Base-by-base conservation (phyloP, 2,329 filamentous ascomycete species). In the Volutella citrinella region DNA sequence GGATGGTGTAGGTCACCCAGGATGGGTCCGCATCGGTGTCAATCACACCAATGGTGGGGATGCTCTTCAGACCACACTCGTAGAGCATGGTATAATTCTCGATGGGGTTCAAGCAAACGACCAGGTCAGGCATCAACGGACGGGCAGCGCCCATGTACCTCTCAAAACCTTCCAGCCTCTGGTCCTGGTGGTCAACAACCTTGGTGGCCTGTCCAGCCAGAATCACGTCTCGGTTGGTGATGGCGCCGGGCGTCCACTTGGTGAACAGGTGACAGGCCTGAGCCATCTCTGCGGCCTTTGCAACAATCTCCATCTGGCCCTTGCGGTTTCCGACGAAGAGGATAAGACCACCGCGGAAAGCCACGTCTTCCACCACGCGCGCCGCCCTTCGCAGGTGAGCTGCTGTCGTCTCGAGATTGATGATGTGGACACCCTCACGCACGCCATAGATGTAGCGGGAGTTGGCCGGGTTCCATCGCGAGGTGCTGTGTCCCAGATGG, bases 1-100 rank as follows among this genome's bases (percentile, higher is more conserved):
- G 93, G 49, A 98, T 96, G 11, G 87, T 86, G 59, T 98, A 98
- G 5, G 93, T 97, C 31, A 97, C 89, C 79, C 87, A 91, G 1
- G 87, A 87, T 1, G 93, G 87, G 63, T 97, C 86, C 4, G 82
- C 83, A 61, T 98, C 86, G 2, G 93, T 97, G 63, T 98, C 93
- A 48, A 97, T 84, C 38, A 98, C 74, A 28, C 91, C 93, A 54
- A 98, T 93, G 1, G 93, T 97, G 2, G 93, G 93, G 37, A 98
- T 86, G 55, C 84, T 87, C 58, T 87, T 84, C 38, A 89, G 60
- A 1, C 84, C 87, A 60, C 93, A 97, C 70, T 98, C 93, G 63
- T 93, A 88, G 55, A 98, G 70, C 59, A 96, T 60, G 7, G 89
- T 80, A 55, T 86, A 87, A 63, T 98, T 97, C 71, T 98, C 93